These are phyloP conservation scores for Pythium chondricola DNA, from an alignment of 352 stramenopile species.

Conservation along the genomic window DNA sequence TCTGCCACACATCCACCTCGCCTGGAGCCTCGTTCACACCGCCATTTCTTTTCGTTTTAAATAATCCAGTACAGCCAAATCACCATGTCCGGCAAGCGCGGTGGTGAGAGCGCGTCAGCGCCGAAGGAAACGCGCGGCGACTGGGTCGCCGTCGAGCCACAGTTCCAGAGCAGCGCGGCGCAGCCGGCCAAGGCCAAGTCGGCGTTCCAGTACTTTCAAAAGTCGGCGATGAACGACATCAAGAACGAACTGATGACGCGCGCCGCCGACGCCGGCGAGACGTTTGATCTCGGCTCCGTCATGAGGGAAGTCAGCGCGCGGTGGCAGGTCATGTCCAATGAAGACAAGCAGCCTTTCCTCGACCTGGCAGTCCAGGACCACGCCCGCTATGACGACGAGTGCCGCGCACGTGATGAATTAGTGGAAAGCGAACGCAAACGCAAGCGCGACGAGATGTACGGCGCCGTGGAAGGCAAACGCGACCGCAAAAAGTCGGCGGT, in stretches of 20 bases:
- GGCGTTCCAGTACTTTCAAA: conserved; percentile 79
- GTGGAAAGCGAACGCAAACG: conserved; percentile 66
- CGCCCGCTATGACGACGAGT: conserved; percentile 71
- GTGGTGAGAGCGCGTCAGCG: neutral
- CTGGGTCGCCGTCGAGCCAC: conserved; percentile 74
- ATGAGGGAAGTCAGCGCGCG: conserved; percentile 72
- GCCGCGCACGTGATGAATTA: conserved; percentile 56
- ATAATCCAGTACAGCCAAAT: too few species aligned
- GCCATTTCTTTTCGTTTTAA: too few species aligned
- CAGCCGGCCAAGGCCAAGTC: conserved; percentile 65
- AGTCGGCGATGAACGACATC: conserved; percentile 56
- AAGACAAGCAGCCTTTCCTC: conserved; percentile 66
- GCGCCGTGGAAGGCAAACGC: conserved; percentile 68
- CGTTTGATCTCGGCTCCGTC: conserved; percentile 56
- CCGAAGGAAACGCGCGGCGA: conserved; percentile 63
- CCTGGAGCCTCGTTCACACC: too few species aligned
- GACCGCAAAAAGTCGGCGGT: conserved; percentile 46
- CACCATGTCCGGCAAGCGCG: conserved; percentile 9
- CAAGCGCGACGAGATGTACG: conserved; percentile 71
- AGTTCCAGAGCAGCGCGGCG: conserved; percentile 49
- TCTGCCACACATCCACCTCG: too few species aligned
- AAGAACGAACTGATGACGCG: conserved; percentile 41
- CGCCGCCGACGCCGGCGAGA: conserved; percentile 39
- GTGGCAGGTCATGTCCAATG: conserved; percentile 58
- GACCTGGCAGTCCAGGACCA: conserved; percentile 53